Conservation (phyloP, 257 asterid species). For the Solanum appendiculatum region DNA sequence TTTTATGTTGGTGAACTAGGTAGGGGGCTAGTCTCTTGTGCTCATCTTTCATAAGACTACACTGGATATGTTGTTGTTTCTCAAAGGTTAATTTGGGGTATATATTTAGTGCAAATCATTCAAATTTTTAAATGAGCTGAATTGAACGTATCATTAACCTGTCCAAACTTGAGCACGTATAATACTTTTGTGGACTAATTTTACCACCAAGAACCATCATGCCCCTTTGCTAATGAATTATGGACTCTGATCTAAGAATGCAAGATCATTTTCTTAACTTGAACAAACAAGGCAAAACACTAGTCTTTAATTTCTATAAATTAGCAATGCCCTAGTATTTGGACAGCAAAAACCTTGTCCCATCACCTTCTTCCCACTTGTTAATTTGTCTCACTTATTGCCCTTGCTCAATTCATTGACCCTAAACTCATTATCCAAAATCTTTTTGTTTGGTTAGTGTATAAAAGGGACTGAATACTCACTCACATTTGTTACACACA, state of each 20-base stretch:
- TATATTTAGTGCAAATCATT: too few species aligned
- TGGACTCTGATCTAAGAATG: background rate
- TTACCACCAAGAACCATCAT: background rate
- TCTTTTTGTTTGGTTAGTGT: background rate
- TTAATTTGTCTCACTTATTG: background rate
- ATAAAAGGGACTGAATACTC: background rate
- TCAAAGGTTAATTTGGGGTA: too few species aligned
- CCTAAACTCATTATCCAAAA: background rate
- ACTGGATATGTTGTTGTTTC: too few species aligned
- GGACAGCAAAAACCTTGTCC: background rate
- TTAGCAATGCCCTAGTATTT: background rate
- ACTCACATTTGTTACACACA: background rate
- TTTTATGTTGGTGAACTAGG: background rate
- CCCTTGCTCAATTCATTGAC: background rate
- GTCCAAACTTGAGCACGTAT: background rate
- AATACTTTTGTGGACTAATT: background rate
- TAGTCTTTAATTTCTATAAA: background rate
- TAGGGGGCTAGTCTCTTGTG: background rate
- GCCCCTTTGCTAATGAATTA: background rate
- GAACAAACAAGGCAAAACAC: slow-evolving; percentile 3
- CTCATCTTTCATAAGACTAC: too few species aligned
- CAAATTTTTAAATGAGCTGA: background rate
- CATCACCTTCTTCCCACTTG: slow-evolving; percentile 2
- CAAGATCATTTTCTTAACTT: background rate
- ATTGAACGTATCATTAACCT: background rate